Percentiles rank a stretch among this genome's conserved stretches.
These are phyloP conservation scores for Nemania diffusa DNA, from an alignment of 2,329 filamentous ascomycete species.

Conservation along the genomic window DNA sequence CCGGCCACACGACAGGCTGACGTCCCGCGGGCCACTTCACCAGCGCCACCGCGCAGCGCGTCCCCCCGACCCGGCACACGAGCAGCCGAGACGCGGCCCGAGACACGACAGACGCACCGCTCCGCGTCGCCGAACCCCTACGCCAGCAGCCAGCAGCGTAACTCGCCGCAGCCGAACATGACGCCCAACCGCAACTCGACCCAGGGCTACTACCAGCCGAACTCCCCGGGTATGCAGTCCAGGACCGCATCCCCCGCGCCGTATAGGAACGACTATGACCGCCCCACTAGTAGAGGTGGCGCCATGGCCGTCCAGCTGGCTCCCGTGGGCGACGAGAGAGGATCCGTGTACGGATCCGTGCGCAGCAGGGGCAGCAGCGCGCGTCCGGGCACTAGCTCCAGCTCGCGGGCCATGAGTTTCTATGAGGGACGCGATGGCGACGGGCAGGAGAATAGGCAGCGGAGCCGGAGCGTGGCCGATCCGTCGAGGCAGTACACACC, in stretches of 20 bases:
- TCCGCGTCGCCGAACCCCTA: slow-evolving; percentile 46
- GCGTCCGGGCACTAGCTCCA: slow-evolving; percentile 59
- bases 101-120: slow-evolving; percentile 50
- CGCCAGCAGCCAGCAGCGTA: slow-evolving; percentile 42
- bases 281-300: slow-evolving; percentile 59
- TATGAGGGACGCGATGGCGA: slow-evolving; percentile 62
- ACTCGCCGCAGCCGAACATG: slow-evolving; percentile 53
- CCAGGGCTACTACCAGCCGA: slow-evolving; percentile 61
- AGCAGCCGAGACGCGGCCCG: slow-evolving; percentile 52
- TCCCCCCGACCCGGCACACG: slow-evolving; percentile 70
- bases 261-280: slow-evolving; percentile 57
- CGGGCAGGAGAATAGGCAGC: slow-evolving; percentile 59
- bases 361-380: slow-evolving; percentile 59
- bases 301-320: slow-evolving; percentile 78
- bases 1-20: slow-evolving; percentile 69
- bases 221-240: slow-evolving; percentile 59
- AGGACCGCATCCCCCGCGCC: slow-evolving; percentile 61
- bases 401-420: slow-evolving; percentile 62
- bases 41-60: slow-evolving; percentile 71
- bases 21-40: slow-evolving; percentile 71
- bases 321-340: slow-evolving; percentile 67
- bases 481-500: slow-evolving; percentile 82
- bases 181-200: slow-evolving; percentile 60
- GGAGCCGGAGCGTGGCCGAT: slow-evolving; percentile 90
- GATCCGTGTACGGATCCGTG: slow-evolving; percentile 57